These are phyloP conservation scores for Mallotus japonicus DNA, from an alignment of 441 rosid species.

Conservation along the genomic window DNA sequence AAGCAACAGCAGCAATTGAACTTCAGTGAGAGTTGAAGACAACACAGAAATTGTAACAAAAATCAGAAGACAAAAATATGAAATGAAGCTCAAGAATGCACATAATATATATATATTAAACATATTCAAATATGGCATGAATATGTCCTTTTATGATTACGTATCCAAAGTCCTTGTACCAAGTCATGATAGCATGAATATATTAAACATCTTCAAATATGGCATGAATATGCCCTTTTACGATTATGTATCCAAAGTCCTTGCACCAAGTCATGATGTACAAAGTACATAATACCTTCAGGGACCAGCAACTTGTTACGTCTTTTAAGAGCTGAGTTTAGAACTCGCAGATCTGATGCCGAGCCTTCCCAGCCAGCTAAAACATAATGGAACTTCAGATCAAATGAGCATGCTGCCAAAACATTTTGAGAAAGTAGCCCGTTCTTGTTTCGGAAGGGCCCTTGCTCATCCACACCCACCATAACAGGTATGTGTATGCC, in stretches of 20 bases:
- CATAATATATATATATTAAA: not conserved
- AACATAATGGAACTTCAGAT: slow-evolving; percentile 77
- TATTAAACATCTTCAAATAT: not conserved
- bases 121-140: not conserved
- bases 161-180: not conserved
- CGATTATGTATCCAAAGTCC: not conserved
- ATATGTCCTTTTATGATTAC: not conserved
- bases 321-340: slow-evolving; percentile 75
- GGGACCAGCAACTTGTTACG: slow-evolving; percentile 65
- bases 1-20: slow-evolving; percentile 17
- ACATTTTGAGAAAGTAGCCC: slow-evolving; percentile 79
- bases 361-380: slow-evolving; percentile 99
- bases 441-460: slow-evolving; percentile 70
- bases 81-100: not conserved
- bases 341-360: slow-evolving; percentile 72
- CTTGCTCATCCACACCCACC: slow-evolving; percentile 93
- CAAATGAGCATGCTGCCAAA: slow-evolving; percentile 77
- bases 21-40: slow-evolving; percentile 3
- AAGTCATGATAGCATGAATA: not conserved
- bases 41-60: not conserved
- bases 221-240: not conserved
- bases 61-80: not conserved
- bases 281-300: slow-evolving; percentile 46
- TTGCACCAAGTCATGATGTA: not conserved
- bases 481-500: slow-evolving; percentile 79